Evolutionary conservation across 2,329 filamentous ascomycete genomes (phyloP), one percentile per base, ranked within the genome.

Genomic region (Microdochium nivale): DNA sequence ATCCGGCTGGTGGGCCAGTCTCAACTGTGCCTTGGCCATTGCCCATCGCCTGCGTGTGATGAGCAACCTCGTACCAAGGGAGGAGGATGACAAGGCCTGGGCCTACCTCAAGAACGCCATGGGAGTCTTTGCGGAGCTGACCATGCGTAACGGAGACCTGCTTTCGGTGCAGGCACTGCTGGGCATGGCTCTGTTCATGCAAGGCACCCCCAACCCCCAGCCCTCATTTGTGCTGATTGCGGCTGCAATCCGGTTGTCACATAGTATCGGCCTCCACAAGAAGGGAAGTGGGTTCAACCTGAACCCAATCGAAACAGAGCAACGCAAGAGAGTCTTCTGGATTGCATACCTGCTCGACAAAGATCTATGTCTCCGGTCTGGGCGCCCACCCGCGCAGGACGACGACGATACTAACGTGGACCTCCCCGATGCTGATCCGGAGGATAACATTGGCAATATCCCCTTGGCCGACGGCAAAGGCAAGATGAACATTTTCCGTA

Each of bases 1-100:
- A 25, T 95, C 90, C 5, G 94, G 94, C 2, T 99, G 94, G 94
- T 99, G 94, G 92, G 94, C 94, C 4, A 95, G 90, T 68, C 77
- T 99, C 61, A 99, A 99, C 60, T 87, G 95, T 53, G 90, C 87
- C 1, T 72, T 99, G 52, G 94, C 92, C n/a, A 95, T 96, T 59
- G 87, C 92, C 4, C 90, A 96, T 65, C 82, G 94, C 40, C 75
- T 99, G 62, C 86, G 94, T 11, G 90, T 96, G 23, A 96, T 96
- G 90, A 95, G 89, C 72, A 94, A 96, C 62, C 74, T 96, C 9
- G 89, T 95, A 0, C 86, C 90, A 1, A 83, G 88, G 56, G 90
- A 95, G 56, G 92, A 97, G 65, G 94, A 97, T 59, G 84, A 91
- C 50, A 95, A 95, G 66, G 91, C 91, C 0, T 97, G 94, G 91